Evolutionary conservation across 352 stramenopile genomes (phyloP), one percentile per base, ranked within the genome.

Genomic region (Paralagenidium karlingii): DNA sequence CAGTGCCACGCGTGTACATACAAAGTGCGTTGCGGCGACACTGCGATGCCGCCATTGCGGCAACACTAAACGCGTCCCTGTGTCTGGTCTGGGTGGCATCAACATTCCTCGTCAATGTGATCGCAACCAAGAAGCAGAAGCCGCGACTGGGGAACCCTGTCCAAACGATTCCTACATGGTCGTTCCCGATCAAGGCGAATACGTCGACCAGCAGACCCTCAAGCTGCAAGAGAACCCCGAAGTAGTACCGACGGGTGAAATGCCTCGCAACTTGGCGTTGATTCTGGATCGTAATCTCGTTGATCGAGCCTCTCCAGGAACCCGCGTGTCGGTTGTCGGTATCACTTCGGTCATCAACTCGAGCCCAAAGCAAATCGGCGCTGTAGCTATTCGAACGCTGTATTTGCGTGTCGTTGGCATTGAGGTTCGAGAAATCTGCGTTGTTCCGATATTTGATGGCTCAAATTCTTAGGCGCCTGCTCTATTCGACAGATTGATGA

Each of bases 201-300:
- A 98, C 55, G 85, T 98, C 0, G 95, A 99, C 62, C 89, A 97
- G 49, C 96, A 99, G 70, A 98, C 92, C n/a, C 63, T 98, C 21
- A 99, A 99, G 67, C 66, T 99, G 27, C 88, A 97, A 60, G 87
- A 96, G 51, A 94, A 68, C 60, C 96, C 64, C 0, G 95, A 99
- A 51, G 88, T 95, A 12, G 95, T 99, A 7, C 95, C 96, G 0
- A 99, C 96, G 4, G 96, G 96, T 20, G 96, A 99, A 58, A 98
- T 99, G 96, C 96, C 96, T 13, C 74, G 96, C 20, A 94, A 94
- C 45, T 68, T 99, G 24, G 61, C 97, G 27, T 56, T 98, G n/a
- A 81, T 95, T 19, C 76, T 93, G 0, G 95, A 99, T 45, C 65
- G 95, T n/a, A 74, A 86, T 38, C 69, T 99, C 19, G 94, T 98